Conservation (phyloP, 495 filamentous ascomycete genomes). For the Annulohypoxylon moriforme region DNA sequence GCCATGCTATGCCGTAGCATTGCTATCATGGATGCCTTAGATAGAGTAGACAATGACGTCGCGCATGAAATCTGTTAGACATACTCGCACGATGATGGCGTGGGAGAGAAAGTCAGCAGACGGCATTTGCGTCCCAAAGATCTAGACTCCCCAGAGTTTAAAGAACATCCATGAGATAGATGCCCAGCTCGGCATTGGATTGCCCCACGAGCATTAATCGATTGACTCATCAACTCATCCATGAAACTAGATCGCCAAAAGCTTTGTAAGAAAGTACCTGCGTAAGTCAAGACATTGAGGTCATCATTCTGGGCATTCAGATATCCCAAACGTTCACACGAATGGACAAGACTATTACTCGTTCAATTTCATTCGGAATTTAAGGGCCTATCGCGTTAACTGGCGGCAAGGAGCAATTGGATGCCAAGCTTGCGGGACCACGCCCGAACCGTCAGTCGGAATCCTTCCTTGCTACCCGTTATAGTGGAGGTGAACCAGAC, state of each 20-base stretch:
- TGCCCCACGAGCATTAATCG: slow-evolving; percentile 28
- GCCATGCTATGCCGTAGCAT: slow-evolving; percentile 22
- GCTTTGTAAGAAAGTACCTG: not conserved
- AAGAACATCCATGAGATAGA: slow-evolving; percentile 9
- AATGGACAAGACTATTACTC: not conserved
- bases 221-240: slow-evolving; percentile 23
- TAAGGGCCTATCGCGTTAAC: not conserved
- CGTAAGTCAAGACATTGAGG: slow-evolving; percentile 3
- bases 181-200: slow-evolving; percentile 10
- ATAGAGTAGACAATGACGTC: slow-evolving; percentile 33
- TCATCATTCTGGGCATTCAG: not conserved
- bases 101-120: slow-evolving; percentile 32
- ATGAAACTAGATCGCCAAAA: slow-evolving; percentile 24
- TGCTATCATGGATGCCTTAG: slow-evolving; percentile 6
- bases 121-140: slow-evolving; percentile 17
- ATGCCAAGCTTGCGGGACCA: slow-evolving; percentile 10
- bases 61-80: slow-evolving; percentile 12
- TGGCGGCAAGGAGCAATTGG: not conserved
- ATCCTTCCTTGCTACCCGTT: slow-evolving; percentile 36
- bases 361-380: not conserved
- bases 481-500: slow-evolving; percentile 30
- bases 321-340: not conserved
- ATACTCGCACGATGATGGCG: slow-evolving; percentile 32
- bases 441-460: slow-evolving; percentile 23
- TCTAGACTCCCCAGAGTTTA: slow-evolving; percentile 24